phyloP scores from a whole-genome alignment of 2,329 filamentous ascomycete species.

The Fusarium mangiferae region DNA sequence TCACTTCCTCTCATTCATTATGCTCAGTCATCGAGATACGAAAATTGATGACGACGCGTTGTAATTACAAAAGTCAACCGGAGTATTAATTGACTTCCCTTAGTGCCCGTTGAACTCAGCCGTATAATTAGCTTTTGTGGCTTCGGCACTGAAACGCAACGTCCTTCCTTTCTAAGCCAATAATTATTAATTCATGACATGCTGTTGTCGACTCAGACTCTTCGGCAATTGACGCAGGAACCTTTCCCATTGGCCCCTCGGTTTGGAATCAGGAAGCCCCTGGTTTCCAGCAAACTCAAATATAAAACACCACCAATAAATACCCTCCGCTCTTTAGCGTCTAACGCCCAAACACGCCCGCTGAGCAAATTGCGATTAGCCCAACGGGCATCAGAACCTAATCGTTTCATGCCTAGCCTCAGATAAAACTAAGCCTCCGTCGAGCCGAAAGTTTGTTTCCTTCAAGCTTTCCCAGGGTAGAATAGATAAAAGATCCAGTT shows the following conservation, averaged over 20 bases:
- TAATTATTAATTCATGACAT: background rate
- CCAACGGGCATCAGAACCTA: background rate
- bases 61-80: background rate
- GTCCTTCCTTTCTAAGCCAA: background rate
- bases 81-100: background rate
- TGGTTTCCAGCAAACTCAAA: constrained; percentile 8
- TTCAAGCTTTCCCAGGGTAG: background rate
- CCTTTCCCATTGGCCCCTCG: accelerated
- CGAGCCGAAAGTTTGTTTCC: background rate
- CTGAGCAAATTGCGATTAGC: background rate
- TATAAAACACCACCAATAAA: constrained; percentile 4
- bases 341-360: constrained; percentile 14
- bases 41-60: background rate
- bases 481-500: constrained; percentile 10
- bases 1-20: background rate
- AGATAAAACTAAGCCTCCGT: background rate
- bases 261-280: background rate
- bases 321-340: background rate
- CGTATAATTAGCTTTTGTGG: background rate
- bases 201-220: background rate
- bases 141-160: background rate
- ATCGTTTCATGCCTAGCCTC: background rate
- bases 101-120: background rate
- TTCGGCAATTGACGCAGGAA: background rate
- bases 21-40: background rate